These are phyloP conservation scores for Tolypocladium pustulatum DNA, from an alignment of 2,329 filamentous ascomycete genomes.

Conservation along the genomic window DNA sequence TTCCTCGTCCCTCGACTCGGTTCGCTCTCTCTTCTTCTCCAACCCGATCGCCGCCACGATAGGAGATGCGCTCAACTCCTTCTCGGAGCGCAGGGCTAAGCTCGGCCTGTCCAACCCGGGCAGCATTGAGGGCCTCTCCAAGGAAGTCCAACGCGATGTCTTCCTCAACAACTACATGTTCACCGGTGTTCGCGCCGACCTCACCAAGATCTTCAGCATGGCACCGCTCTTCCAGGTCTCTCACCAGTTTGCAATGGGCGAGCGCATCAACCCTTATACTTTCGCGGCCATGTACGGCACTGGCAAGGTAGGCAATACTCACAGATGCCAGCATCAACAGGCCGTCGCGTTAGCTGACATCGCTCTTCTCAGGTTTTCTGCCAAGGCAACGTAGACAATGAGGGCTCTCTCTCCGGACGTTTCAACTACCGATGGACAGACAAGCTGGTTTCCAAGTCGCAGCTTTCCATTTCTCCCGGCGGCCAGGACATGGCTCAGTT, in stretches of 20 bases:
- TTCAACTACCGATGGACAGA: slow-evolving; percentile 89
- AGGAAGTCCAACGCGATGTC: slow-evolving; percentile 93
- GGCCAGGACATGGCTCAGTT: slow-evolving; percentile 83
- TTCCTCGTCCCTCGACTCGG: slow-evolving; percentile 38
- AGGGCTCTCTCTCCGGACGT: slow-evolving; percentile 74
- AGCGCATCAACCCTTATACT: slow-evolving; percentile 86
- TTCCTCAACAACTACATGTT: slow-evolving; percentile 96
- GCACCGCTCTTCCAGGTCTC: slow-evolving; percentile 93
- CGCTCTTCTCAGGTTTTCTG: slow-evolving; percentile 62
- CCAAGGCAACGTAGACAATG: slow-evolving; percentile 92
- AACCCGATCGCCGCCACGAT: slow-evolving; percentile 63
- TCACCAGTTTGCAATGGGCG: slow-evolving; percentile 91
- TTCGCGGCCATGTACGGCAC: slow-evolving; percentile 92
- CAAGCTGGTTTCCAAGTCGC: slow-evolving; percentile 74
- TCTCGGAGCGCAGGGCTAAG: slow-evolving; percentile 76
- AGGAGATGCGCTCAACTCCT: slow-evolving; percentile 68
- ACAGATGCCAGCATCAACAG: neutral
- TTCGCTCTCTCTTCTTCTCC: slow-evolving; percentile 53
- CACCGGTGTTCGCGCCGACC: slow-evolving; percentile 85
- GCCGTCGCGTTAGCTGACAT: neutral
- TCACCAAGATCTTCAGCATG: slow-evolving; percentile 94
- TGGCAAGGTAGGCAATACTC: slow-evolving; percentile 54
- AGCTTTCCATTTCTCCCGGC: slow-evolving; percentile 72
- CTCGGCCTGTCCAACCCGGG: slow-evolving; percentile 88
- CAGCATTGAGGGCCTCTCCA: slow-evolving; percentile 77